Evolutionary conservation across 164 flowering plant species (phyloP).

Genomic region (Saururus chinensis): DNA sequence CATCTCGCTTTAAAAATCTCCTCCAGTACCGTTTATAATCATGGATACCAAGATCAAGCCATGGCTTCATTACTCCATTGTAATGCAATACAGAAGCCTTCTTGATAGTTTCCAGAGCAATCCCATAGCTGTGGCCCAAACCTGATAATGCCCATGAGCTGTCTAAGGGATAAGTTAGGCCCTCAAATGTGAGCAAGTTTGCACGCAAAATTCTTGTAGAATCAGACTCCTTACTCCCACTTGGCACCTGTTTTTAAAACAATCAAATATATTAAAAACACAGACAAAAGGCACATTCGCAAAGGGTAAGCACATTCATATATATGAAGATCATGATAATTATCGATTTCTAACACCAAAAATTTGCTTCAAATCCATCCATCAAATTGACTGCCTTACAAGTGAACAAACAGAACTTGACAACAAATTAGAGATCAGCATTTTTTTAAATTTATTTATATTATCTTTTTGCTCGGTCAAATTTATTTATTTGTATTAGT

Average conservation of each 20-base stretch:
- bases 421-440: no score
- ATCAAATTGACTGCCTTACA: no score
- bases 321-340: background rate
- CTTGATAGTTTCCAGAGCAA: constrained; percentile 18
- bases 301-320: background rate
- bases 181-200: constrained; percentile 59
- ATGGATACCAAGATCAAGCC: constrained; percentile 13
- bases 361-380: background rate
- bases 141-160: constrained; percentile 53
- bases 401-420: no score
- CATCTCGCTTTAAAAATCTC: constrained; percentile 1
- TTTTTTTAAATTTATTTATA: no score
- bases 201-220: constrained; percentile 37
- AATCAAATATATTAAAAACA: background rate
- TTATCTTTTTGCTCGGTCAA: no score
- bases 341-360: no score
- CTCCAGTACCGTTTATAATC: constrained; percentile 15
- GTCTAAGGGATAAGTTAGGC: constrained; percentile 47
- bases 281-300: background rate
- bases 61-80: constrained; percentile 19
- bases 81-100: constrained; percentile 17
- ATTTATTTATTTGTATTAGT: no score
- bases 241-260: constrained; percentile 16
- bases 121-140: constrained; percentile 60
- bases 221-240: constrained; percentile 9